Evolutionary conservation across 2,329 filamentous ascomycete species (phyloP), one percentile per base, ranked within the genome.

Genomic region (Diatrype stigma): DNA sequence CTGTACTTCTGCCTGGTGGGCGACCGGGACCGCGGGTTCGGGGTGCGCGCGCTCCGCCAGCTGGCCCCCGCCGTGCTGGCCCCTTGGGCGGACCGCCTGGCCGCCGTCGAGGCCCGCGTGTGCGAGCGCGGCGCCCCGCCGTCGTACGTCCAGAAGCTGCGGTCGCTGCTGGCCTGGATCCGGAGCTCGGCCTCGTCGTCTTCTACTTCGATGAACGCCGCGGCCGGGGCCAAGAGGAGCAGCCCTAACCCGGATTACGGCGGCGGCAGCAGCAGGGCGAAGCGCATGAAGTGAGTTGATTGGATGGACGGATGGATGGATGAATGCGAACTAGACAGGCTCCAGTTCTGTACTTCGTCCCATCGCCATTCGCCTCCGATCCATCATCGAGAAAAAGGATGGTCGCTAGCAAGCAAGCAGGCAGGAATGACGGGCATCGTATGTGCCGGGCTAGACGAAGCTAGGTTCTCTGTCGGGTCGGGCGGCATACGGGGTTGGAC

Each of bases 1-100:
- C 67, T 81, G 8, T 82, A 78, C 62, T 60, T 68, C 40, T 66
- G 69, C 16, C 72, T 81, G 23, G 67, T 81, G 1, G 76, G 78
- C 8, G 71, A 73, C 40, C 59, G 59, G 7, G 71, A 75, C 47
- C 56, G 59, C 5, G 66, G 68, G 56, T 81, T 81, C 54, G 67
- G 77, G 37, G 59, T 80, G 32, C 71, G 68, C 34, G 68, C 73
- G 7, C 67, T 82, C 5, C 52, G 56, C 2, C 49, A 57, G 14
- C 58, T 67, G 17, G 49, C 54, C 4, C 53, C 52, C 16, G 49
- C 56, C 12, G 44, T 51, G n/a, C 38, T 64, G 11, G 38, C 47
- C 11, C 60, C 60, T 16, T 55, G 62, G 26, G 40, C 56, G 6
- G 57, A 53, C 16, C 64, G 69, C 28, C 67, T 74, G 10, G 62